Evolutionary conservation across 1,139 yeast species (phyloP).

Genomic region (Williopsis jadinii): DNA sequence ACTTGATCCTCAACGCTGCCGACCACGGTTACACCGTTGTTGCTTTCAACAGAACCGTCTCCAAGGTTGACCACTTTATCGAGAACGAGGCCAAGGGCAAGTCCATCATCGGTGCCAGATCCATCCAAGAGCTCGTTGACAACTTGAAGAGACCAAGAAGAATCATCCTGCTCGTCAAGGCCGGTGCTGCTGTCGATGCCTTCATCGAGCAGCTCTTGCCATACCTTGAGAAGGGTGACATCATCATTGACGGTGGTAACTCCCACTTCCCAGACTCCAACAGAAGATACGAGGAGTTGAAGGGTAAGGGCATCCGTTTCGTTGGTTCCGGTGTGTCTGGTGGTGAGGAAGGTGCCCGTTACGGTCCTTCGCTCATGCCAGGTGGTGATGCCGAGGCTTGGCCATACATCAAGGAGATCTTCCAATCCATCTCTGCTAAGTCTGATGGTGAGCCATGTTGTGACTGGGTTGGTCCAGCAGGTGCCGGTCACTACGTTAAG

Average conservation of each 20-base stretch:
- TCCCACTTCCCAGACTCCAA: slow-evolving; percentile 98
- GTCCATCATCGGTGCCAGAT: slow-evolving; percentile 91
- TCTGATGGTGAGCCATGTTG: slow-evolving; percentile 99
- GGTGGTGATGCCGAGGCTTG: slow-evolving; percentile 98
- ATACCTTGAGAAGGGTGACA: slow-evolving; percentile 91
- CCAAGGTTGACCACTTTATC: slow-evolving; percentile 91
- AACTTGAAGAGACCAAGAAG: slow-evolving; percentile 97
- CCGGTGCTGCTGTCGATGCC: slow-evolving; percentile 91
- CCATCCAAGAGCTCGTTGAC: slow-evolving; percentile 79
- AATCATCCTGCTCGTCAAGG: slow-evolving; percentile 89
- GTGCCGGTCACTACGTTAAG: slow-evolving; percentile 98
- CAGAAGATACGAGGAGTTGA: slow-evolving; percentile 91
- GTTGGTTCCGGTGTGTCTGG: slow-evolving; percentile 99
- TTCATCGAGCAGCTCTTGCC: slow-evolving; percentile 87
- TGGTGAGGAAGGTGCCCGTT: slow-evolving; percentile 99
- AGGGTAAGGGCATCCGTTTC: slow-evolving; percentile 79
- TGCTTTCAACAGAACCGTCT: slow-evolving; percentile 95
- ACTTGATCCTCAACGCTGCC: slow-evolving; percentile 94
- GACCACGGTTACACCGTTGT: slow-evolving; percentile 97
- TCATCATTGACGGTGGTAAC: slow-evolving; percentile 99
- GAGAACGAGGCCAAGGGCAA: slow-evolving; percentile 96
- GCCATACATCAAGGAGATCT: slow-evolving; percentile 96
- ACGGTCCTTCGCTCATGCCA: slow-evolving; percentile 99
- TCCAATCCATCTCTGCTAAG: slow-evolving; percentile 95
- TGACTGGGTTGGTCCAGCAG: slow-evolving; percentile 99